A percentile compares a stretch with the other conserved stretches of the same genome.
Conservation (phyloP, 2,329 filamentous ascomycete species). For the Colletotrichum eleusines region DNA sequence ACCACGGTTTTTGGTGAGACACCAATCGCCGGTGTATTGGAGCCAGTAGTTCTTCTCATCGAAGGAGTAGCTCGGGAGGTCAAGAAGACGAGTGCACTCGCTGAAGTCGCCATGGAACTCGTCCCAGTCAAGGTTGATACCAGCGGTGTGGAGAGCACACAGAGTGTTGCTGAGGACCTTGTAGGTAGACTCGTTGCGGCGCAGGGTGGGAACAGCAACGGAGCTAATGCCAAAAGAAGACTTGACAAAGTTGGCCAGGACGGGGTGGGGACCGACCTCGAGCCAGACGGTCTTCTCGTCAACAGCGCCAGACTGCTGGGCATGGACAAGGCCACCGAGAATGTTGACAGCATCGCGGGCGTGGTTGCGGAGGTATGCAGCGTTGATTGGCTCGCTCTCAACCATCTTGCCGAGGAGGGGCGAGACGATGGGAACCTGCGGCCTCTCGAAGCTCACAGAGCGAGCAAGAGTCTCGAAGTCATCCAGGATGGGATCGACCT, state of each 20-base stretch:
- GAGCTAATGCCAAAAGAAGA: constrained; percentile 66
- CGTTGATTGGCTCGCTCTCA: constrained; percentile 61
- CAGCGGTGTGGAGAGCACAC: constrained; percentile 68
- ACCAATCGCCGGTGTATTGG: constrained; percentile 76
- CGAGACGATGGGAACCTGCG: constrained; percentile 73
- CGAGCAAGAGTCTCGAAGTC: constrained; percentile 65
- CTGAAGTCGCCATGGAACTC: constrained; percentile 72
- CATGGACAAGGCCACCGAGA: constrained; percentile 66
- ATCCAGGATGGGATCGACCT: constrained; percentile 67
- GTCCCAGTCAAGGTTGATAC: constrained; percentile 75
- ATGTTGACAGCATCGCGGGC: constrained; percentile 77
- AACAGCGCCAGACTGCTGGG: constrained; percentile 64
- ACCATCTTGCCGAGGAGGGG: constrained; percentile 70
- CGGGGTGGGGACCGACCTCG: constrained; percentile 77
- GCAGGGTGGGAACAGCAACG: constrained; percentile 69
- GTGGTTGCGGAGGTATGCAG: constrained; percentile 70
- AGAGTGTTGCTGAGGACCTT: constrained; percentile 71
- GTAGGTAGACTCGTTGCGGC: constrained; percentile 74
- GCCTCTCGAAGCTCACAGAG: constrained; percentile 55
- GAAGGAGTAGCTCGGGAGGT: constrained; percentile 77
- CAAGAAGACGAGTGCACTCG: constrained; percentile 61
- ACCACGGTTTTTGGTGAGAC: constrained; percentile 75
- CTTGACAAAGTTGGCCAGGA: constrained; percentile 74
- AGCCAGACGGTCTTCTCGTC: constrained; percentile 75
- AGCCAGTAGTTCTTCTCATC: constrained; percentile 80